Base-by-base conservation (phyloP, 148 eudicot species). In the Selenicereus undatus region DNA sequence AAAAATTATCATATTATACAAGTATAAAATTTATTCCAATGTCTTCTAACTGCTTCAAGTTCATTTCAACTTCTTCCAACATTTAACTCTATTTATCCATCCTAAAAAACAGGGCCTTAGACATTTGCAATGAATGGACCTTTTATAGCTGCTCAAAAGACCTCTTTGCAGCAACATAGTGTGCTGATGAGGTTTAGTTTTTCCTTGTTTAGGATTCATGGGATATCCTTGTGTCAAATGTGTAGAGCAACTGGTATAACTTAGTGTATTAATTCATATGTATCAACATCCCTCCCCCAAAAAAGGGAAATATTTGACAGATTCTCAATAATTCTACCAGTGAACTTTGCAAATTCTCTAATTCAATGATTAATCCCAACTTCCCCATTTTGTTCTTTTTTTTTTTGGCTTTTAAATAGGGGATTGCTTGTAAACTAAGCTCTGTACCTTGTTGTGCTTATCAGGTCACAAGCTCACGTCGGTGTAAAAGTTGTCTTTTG, bases 401-500 rank as follows among this genome's bases (percentile, higher is more conserved):
- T 73, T 0, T 20, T 4, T 22, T 22, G 22, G 16, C 62, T 26
- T 26, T 11, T 17, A 17, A 12, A 5, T 20, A 45, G 3, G 10
- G 16, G 11, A 48, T 26, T 50, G 62, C 60, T 74, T 51, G n/a
- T 74, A 48, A 74, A 48, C 5, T 74, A 24, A 48, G 60, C 62
- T 74, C 7, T 21, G 13, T 45, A 12, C 30, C 36, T 26, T 51
- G 52, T 42, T 73, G 1, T 73, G 29, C 90, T n/a, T 66, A n/a
- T 73, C 87, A 88, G 91, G 90, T 81, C 78, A 65, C 78, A 68
- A 18, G 54, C 79, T 26, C 51, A 62, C 43, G 76, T 82, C 76
- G 88, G 86, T 69, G 89, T 71, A 77, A 82, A 83, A 74, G 24
- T 86, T 50, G 74, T 88, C 75, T 70, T 75, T 70, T 76, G 84